phyloP scores from a whole-genome alignment of 257 asterid species.

The Prunella vulgaris region DNA sequence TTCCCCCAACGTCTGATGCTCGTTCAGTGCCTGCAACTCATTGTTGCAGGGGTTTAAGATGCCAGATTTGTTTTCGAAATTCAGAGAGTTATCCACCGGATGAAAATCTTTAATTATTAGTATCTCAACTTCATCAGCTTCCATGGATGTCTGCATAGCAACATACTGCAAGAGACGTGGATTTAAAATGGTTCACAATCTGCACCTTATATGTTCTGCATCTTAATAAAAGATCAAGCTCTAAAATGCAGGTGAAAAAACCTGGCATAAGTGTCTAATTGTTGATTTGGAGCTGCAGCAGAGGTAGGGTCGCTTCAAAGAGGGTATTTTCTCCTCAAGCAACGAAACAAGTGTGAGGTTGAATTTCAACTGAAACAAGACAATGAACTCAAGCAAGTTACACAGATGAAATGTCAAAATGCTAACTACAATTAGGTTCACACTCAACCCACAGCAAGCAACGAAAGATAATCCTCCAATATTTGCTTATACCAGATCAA shows the following conservation, averaged over 20 bases:
- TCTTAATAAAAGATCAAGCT: slow-evolving; percentile 10
- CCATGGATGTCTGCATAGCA: slow-evolving; percentile 70
- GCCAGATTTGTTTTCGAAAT: slow-evolving; percentile 26
- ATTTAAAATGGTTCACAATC: slow-evolving; percentile 19
- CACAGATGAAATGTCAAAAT: background rate
- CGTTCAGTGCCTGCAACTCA: slow-evolving; percentile 45
- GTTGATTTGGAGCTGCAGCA: slow-evolving; percentile 66
- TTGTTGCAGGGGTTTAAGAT: slow-evolving; percentile 35
- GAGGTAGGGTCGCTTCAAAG: slow-evolving; percentile 76
- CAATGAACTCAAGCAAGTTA: slow-evolving; percentile 19
- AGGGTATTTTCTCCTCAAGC: slow-evolving; percentile 66
- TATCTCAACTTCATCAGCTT: slow-evolving; percentile 65
- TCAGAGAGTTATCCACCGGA: slow-evolving; percentile 31
- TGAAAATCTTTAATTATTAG: slow-evolving; percentile 42
- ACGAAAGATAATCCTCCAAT: background rate
- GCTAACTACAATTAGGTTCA: background rate
- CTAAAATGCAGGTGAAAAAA: slow-evolving; percentile 22
- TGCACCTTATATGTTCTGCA: background rate
- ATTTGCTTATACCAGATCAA: background rate
- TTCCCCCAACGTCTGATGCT: slow-evolving; percentile 69
- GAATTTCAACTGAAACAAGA: slow-evolving; percentile 59
- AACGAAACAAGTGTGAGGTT: slow-evolving; percentile 68
- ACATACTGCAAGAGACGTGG: slow-evolving; percentile 59
- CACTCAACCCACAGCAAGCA: slow-evolving; percentile 1
- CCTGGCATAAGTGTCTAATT: slow-evolving; percentile 77